A percentile compares a stretch with the other conserved stretches of the same genome.
phyloP scores from a whole-genome alignment of 805 yeast genomes.

The Barnettozyma californica region DNA sequence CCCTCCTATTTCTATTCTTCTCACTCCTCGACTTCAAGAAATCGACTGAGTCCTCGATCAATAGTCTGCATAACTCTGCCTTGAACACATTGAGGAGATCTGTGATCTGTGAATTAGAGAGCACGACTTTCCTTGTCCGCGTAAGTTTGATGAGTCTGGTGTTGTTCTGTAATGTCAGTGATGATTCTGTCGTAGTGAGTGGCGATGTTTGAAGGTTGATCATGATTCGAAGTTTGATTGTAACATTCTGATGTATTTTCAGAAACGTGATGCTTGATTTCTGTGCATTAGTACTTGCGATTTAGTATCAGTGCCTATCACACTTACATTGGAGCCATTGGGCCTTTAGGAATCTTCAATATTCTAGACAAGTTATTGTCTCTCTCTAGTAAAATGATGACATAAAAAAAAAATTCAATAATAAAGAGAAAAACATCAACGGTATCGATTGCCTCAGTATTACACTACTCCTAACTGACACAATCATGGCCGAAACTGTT shows the following conservation, averaged over 20 bases:
- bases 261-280: neutral
- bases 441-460: no score
- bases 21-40: conserved; percentile 1
- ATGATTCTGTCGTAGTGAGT: neutral
- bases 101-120: conserved; percentile 19
- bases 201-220: conserved; percentile 4
- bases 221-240: conserved; percentile 2
- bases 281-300: neutral
- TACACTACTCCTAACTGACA: neutral
- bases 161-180: conserved; percentile 6
- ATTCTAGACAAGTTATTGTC: no score
- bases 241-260: neutral
- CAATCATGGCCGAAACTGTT: neutral
- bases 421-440: neutral
- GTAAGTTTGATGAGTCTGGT: conserved; percentile 4
- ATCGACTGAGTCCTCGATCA: conserved; percentile 15
- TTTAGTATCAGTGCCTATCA: neutral
- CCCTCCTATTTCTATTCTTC: neutral
- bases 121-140: conserved; percentile 7
- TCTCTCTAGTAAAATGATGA: no score
- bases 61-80: conserved; percentile 10
- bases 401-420: neutral
- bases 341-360: neutral
- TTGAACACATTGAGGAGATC: conserved; percentile 13
- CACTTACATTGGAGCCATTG: conserved; percentile 2